Conservation (phyloP, 495 filamentous ascomycete genomes). For the Aspergillus mulundensis region DNA sequence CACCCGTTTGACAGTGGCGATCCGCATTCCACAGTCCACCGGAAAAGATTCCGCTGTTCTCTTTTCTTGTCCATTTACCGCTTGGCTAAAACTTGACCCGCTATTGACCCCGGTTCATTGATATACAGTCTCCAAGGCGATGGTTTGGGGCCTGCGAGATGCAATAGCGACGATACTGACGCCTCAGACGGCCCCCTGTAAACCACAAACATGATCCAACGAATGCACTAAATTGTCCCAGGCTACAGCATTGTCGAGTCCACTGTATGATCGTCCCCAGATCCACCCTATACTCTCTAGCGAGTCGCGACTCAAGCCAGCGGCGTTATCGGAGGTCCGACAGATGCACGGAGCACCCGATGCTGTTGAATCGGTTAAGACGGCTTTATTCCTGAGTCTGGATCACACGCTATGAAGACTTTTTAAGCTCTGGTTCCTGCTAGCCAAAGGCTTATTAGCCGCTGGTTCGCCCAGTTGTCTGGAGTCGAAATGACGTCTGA, state of each 20-base stretch:
- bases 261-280: neutral
- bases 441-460: slow-evolving; percentile 2
- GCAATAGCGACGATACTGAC: neutral
- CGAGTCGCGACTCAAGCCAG: slow-evolving; percentile 3
- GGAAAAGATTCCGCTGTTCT: neutral
- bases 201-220: neutral
- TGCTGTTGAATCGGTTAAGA: slow-evolving; percentile 11
- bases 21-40: neutral
- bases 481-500: slow-evolving; percentile 2
- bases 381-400: slow-evolving; percentile 9
- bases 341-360: neutral
- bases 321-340: slow-evolving; percentile 13
- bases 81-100: neutral
- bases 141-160: neutral
- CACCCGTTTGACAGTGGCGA: neutral
- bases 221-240: neutral
- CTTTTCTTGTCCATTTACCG: neutral
- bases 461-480: neutral
- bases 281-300: neutral
- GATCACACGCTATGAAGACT: neutral
- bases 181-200: no score
- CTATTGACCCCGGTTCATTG: neutral
- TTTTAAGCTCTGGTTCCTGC: slow-evolving; percentile 8
- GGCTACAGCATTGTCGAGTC: neutral
- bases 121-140: neutral